A percentile compares a stretch with the other conserved stretches of the same genome.
Evolutionary conservation across 1,284 basidiomycete species (phyloP).

Genomic region (Apiotrichum mycotoxinovorans): DNA sequence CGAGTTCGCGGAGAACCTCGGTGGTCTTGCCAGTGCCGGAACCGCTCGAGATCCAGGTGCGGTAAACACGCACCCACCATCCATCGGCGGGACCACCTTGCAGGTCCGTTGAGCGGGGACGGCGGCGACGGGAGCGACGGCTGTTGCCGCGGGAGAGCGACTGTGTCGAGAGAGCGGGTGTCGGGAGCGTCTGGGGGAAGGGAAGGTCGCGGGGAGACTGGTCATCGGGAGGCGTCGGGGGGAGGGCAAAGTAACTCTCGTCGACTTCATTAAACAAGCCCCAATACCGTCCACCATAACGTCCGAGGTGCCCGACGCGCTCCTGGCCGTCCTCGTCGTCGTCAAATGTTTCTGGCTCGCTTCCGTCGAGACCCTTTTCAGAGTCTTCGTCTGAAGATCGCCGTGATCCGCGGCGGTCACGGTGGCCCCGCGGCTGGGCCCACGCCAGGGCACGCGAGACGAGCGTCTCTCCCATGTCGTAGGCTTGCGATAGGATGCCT

Average conservation of each 20-base stretch:
- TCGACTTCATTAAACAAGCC: conserved; percentile 23
- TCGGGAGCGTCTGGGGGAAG: conserved; percentile 37
- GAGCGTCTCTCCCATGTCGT: conserved; percentile 33
- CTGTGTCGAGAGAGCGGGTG: conserved; percentile 44
- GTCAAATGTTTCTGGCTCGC: conserved; percentile 29
- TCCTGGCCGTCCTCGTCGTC: conserved; percentile 12
- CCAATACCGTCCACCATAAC: conserved; percentile 31
- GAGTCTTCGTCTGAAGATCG: conserved; percentile 35
- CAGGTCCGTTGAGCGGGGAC: conserved; percentile 3
- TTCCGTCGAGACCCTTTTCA: conserved; percentile 43
- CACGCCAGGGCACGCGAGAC: conserved; percentile 25
- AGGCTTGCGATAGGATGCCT: conserved; percentile 28
- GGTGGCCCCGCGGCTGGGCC: conserved; percentile 8
- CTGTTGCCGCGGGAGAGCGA: conserved; percentile 32
- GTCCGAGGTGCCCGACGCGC: conserved; percentile 4
- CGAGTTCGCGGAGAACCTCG: conserved; percentile 43
- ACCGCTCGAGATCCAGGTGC: conserved; percentile 7
- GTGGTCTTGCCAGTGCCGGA: conserved; percentile 40
- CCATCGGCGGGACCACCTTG: conserved; percentile 13
- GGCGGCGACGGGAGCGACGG: conserved; percentile 3
- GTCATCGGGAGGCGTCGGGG: conserved; percentile 35
- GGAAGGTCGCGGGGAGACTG: conserved; percentile 6
- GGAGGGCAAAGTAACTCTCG: conserved; percentile 35
- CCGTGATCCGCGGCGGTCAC: conserved; percentile 8
- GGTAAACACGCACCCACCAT: conserved; percentile 24